phyloP scores from a whole-genome alignment of 768 basidiomycete genomes.

The Mycena metata region DNA sequence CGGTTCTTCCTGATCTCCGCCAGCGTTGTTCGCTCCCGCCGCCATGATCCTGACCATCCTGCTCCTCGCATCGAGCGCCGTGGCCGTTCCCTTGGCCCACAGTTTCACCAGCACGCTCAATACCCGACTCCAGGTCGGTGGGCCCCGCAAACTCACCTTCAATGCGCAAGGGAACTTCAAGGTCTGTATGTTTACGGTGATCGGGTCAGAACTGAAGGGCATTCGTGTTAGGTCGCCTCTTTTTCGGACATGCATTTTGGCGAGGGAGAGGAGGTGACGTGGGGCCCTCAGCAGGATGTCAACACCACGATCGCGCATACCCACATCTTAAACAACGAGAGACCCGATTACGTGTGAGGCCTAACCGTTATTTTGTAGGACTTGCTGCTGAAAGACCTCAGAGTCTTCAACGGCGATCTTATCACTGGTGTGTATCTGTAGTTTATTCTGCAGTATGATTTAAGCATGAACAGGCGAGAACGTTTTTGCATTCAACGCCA shows the following conservation, averaged over 20 bases:
- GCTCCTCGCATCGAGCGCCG: constrained; percentile 22
- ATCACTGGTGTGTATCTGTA: constrained; percentile 30
- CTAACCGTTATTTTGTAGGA: neutral
- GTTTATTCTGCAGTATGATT: neutral
- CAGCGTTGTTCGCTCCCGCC: neutral
- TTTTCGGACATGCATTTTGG: constrained; percentile 41
- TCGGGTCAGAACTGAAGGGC: neutral
- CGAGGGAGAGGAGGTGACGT: constrained; percentile 29
- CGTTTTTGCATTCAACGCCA: constrained; percentile 35
- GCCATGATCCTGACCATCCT: constrained; percentile 25
- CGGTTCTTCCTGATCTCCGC: neutral
- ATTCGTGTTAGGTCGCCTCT: constrained; percentile 24
- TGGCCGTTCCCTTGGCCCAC: constrained; percentile 23
- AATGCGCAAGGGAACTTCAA: constrained; percentile 36
- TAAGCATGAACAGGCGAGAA: constrained; percentile 30
- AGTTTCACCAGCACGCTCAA: constrained; percentile 29
- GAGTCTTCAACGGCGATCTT: constrained; percentile 38
- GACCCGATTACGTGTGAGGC: constrained; percentile 33
- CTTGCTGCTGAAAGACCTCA: neutral
- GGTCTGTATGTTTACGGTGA: constrained; percentile 6
- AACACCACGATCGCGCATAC: constrained; percentile 27
- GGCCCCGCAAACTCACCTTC: constrained; percentile 32
- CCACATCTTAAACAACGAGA: constrained; percentile 28
- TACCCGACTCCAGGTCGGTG: neutral
- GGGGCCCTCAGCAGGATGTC: constrained; percentile 34